These are phyloP conservation scores for Curvularia eragrostidis DNA, from an alignment of 2,329 filamentous ascomycete genomes.

Conservation along the genomic window DNA sequence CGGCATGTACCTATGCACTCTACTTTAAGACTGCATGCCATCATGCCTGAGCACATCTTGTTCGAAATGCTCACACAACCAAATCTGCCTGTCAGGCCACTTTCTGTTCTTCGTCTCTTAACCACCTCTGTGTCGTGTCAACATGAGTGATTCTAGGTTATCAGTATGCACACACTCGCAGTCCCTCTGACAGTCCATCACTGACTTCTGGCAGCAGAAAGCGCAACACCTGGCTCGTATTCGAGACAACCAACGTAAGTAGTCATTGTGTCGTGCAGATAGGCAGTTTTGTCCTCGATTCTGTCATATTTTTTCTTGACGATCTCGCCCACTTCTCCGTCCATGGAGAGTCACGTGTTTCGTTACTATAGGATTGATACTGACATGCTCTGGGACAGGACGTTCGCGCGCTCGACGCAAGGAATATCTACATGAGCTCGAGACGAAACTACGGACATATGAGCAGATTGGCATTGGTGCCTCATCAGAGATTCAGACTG, in stretches of 20 bases:
- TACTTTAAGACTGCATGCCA: constrained; percentile 37
- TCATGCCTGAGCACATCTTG: constrained; percentile 27
- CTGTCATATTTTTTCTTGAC: not conserved
- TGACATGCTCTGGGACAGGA: constrained; percentile 44
- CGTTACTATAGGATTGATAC: not conserved
- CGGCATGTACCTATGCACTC: constrained; percentile 23
- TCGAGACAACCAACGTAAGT: constrained; percentile 71
- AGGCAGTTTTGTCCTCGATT: too few relatives aligned
- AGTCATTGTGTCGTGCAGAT: not conserved
- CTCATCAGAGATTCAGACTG: constrained; percentile 73
- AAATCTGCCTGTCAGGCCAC: constrained; percentile 23
- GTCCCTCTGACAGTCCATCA: not conserved
- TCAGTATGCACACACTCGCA: constrained; percentile 23
- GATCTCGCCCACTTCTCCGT: not conserved
- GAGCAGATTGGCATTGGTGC: constrained; percentile 72
- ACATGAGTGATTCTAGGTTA: constrained; percentile 39
- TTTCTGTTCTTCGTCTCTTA: constrained; percentile 15
- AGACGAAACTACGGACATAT: constrained; percentile 67
- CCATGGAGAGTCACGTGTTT: not conserved
- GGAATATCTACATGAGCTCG: constrained; percentile 74
- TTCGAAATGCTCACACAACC: constrained; percentile 29
- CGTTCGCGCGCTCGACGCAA: constrained; percentile 76
- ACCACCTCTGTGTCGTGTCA: constrained; percentile 18
- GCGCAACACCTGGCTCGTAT: constrained; percentile 64
- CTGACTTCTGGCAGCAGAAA: constrained; percentile 34